A percentile compares a stretch with the other conserved stretches of the same genome.
Evolutionary conservation across 176 grass and related monocot genomes (phyloP).

Genomic region (Dactylis glomerata): DNA sequence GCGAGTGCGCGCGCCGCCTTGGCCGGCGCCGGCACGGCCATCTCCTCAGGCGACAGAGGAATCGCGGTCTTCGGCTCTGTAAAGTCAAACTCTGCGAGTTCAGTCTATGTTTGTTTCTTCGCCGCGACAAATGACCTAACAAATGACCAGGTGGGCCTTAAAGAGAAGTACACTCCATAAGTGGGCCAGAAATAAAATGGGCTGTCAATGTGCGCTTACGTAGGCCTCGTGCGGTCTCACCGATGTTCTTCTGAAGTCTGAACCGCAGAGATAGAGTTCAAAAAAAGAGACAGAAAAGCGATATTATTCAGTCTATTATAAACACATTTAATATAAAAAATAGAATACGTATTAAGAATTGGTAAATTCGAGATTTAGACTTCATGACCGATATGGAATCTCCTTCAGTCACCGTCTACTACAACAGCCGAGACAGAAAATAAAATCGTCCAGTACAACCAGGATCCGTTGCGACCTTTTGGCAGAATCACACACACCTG

Average conservation of each 20-base stretch:
- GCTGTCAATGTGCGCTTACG: background rate
- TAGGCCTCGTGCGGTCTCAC: background rate
- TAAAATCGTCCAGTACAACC: background rate
- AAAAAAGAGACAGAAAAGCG: background rate
- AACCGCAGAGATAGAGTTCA: background rate
- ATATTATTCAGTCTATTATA: no score
- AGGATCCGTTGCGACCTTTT: background rate
- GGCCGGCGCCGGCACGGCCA: constrained; percentile 41
- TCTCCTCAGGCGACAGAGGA: constrained; percentile 20
- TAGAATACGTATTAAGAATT: no score
- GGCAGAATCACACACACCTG: background rate
- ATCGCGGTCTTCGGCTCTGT: background rate
- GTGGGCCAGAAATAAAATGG: background rate
- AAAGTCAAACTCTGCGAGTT: background rate
- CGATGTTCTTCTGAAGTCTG: background rate
- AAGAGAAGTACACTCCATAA: background rate
- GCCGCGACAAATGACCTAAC: background rate
- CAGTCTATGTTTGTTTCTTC: no score
- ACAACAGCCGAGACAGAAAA: background rate
- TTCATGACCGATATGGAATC: no score
- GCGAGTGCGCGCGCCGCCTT: constrained; percentile 42
- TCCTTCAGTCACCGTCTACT: background rate
- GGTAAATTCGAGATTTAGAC: no score
- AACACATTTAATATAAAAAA: no score
- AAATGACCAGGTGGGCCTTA: background rate